Evolutionary conservation across 768 basidiomycete species (phyloP).

Genomic region (Boletus rubroflammeus): DNA sequence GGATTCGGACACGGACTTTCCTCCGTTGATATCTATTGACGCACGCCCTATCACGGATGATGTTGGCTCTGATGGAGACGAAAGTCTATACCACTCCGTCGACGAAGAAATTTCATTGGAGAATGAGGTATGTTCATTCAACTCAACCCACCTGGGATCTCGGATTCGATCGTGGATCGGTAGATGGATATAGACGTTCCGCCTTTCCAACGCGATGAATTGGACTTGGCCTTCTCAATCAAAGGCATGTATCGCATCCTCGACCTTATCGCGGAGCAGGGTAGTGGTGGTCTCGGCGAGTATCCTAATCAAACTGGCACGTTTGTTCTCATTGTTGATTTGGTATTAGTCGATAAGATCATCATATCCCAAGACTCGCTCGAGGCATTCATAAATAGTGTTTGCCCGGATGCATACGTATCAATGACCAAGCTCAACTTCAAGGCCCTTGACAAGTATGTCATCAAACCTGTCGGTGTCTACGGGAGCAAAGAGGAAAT

Average conservation of each 20-base stretch:
- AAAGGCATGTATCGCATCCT: conserved; percentile 51
- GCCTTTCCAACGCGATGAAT: conserved; percentile 4
- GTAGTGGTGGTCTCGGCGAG: conserved; percentile 50
- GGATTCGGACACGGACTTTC: conserved; percentile 12
- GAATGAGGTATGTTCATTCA: conserved; percentile 10
- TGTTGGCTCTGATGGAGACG: conserved; percentile 2
- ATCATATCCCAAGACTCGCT: conserved; percentile 55
- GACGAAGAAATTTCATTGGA: conserved; percentile 2
- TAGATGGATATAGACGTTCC: conserved; percentile 20
- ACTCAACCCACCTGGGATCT: not conserved
- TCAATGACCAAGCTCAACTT: conserved; percentile 59
- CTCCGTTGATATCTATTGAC: not conserved
- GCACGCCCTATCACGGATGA: not conserved
- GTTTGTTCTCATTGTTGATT: not conserved
- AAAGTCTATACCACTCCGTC: conserved; percentile 16
- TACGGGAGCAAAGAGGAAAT: not conserved
- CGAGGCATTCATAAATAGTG: conserved; percentile 42
- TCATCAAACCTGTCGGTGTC: conserved; percentile 33
- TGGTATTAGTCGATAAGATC: conserved; percentile 54
- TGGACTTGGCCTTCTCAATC: conserved; percentile 31
- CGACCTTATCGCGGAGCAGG: conserved; percentile 50
- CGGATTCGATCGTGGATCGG: not conserved
- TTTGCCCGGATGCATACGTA: conserved; percentile 49
- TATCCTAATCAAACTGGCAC: not conserved
- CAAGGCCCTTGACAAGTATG: conserved; percentile 42